Evolutionary conservation across 108 stramenopile genomes (phyloP).

Genomic region (Pseudonitzschia delicatissima): DNA sequence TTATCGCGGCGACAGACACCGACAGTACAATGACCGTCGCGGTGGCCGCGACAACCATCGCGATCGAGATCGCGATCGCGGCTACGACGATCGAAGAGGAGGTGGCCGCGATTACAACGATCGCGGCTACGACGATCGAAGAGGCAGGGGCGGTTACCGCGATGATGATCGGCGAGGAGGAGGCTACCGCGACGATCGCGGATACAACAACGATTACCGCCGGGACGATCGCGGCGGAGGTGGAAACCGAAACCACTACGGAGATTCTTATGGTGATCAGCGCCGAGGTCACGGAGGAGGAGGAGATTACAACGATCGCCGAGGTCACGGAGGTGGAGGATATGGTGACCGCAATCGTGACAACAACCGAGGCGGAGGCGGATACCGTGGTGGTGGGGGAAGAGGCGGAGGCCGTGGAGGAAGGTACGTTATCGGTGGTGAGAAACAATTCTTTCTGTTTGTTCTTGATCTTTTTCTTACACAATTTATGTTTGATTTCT

Average conservation of each 20-base stretch:
- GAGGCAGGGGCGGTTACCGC: conserved; percentile 14
- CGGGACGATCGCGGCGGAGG: conserved; percentile 3
- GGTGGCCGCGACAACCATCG: neutral
- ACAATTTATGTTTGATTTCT: too few relatives aligned
- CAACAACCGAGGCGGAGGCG: too few relatives aligned
- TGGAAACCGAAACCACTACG: conserved; percentile 14
- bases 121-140: conserved; percentile 9
- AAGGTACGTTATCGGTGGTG: neutral
- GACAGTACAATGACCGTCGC: neutral
- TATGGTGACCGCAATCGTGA: conserved; percentile 16
- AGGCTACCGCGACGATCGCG: neutral
- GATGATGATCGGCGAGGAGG: neutral
- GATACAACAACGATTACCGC: neutral
- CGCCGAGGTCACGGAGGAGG: neutral
- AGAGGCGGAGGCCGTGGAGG: conserved; percentile 9
- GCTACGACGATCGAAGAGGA: conserved; percentile 14
- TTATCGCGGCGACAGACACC: neutral
- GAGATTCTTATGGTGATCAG: neutral
- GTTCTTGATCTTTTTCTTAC: too few relatives aligned
- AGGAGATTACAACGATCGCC: neutral
- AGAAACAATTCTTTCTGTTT: too few relatives aligned
- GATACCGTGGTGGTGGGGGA: conserved; percentile 13
- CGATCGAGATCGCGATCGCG: neutral
- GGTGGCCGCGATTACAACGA: neutral
- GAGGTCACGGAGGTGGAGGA: conserved; percentile 7